Evolutionary conservation across 345 rosid species (phyloP).

Genomic region (Zanthoxylum bungeanum): DNA sequence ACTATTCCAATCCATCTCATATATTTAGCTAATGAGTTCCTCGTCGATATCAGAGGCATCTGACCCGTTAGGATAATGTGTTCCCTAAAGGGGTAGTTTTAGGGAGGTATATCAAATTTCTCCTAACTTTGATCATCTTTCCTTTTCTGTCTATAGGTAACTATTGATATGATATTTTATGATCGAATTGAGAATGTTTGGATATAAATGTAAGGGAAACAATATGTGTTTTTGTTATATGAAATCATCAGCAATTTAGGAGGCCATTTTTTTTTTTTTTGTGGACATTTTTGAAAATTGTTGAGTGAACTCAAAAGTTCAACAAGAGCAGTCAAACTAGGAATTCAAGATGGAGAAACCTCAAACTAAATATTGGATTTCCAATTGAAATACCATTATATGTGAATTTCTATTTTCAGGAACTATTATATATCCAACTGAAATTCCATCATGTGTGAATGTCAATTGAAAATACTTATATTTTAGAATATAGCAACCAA

Average conservation of each 20-base stretch:
- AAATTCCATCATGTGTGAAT: not conserved
- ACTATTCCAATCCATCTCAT: too few species aligned
- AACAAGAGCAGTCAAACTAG: not conserved
- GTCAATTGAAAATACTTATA: not conserved
- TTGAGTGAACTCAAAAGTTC: too few species aligned
- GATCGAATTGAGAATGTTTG: not conserved
- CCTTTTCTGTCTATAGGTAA: not conserved
- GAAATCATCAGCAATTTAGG: not conserved
- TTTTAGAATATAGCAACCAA: not conserved
- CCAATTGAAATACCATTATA: not conserved
- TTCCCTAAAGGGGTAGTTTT: too few species aligned
- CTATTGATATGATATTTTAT: too few species aligned
- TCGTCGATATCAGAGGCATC: too few species aligned
- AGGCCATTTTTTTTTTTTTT: not conserved
- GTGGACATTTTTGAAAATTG: not conserved
- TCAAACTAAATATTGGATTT: not conserved
- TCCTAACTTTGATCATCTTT: too few species aligned
- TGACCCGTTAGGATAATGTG: too few species aligned
- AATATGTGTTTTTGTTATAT: not conserved
- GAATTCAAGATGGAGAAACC: not conserved
- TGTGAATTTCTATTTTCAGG: too few species aligned
- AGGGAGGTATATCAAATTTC: too few species aligned
- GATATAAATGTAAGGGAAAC: not conserved
- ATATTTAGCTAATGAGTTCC: too few species aligned
- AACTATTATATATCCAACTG: too few species aligned